These are phyloP conservation scores for Quercus mongolica DNA, from an alignment of 306 rosid genomes.

Conservation along the genomic window DNA sequence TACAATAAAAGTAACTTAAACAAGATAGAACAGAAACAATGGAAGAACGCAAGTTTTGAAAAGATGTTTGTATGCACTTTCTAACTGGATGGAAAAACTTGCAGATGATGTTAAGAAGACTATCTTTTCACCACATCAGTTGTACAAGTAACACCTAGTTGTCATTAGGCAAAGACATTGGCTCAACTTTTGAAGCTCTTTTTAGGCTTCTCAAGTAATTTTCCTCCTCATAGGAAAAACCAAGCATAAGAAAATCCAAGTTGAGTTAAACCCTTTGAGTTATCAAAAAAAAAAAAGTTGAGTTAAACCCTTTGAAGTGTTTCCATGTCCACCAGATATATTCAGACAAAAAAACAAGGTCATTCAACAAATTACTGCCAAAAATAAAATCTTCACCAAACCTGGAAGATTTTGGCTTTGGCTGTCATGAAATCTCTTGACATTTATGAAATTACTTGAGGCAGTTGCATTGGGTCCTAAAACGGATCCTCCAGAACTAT, in stretches of 20 bases:
- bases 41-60: neutral
- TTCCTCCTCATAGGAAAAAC: neutral
- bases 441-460: constrained; percentile 45
- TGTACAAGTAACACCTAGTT: neutral
- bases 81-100: neutral
- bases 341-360: neutral
- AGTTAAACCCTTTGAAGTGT: neutral
- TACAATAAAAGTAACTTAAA: neutral
- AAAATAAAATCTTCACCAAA: constrained; percentile 34
- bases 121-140: neutral
- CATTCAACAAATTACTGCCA: neutral
- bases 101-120: neutral
- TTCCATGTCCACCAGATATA: neutral
- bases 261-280: neutral
- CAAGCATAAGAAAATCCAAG: neutral
- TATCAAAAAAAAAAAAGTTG: no score
- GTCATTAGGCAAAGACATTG: neutral
- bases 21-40: neutral
- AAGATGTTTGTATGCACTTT: neutral
- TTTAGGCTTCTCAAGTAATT: neutral
- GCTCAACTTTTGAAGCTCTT: neutral
- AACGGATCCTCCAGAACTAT: constrained; percentile 43
- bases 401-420: constrained; percentile 73
- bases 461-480: constrained; percentile 35
- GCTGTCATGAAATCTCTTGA: constrained; percentile 52